Evolutionary conservation across 176 grass and related monocot genomes (phyloP), one percentile per base, ranked within the genome.

Genomic region (Oropetium thomaeum): DNA sequence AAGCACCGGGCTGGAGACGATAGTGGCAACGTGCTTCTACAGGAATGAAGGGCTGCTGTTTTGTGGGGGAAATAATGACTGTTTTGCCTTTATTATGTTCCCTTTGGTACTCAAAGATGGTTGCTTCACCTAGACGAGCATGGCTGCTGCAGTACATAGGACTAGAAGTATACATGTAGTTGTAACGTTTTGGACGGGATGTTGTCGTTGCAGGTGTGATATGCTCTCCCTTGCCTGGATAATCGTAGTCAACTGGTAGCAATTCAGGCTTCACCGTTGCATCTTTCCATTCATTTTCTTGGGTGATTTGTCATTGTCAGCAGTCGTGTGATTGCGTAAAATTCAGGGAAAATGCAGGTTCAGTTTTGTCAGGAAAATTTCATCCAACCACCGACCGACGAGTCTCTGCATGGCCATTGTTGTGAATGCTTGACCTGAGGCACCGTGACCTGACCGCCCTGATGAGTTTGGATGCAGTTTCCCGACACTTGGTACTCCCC

Each of bases 1-100:
- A 88, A 32, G 70, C 81, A 75, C 13, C 75, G 35, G 2, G 75
- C 19, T 6, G 62, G 75, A 44, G 43, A 83, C 1, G 66, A 76
- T 25, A 27, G 20, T 0, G 42, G 29, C 29, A 19, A 61, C 15
- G 62, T 43, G 54, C 53, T 88, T 62, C 35, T 79, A 7, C 53
- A 54, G 5, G 5, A 51, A 62, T 79, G 54, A 70, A 14, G 38
- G 8, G 44, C 15, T 77, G 19, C 34, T 29, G 42, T 16, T 16
- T 45, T 60, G 15, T 13, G 17, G n/a, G n/a, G n/a, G 11, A 34
- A 34, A 42, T 25, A 37, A 0, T 35, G 34, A 69, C 4, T 25
- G 22, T 15, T 38, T 35, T 73, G 10, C 23, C 1, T 55, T 27
- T 31, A 37, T 25, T 54, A 63, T 25, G 19, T 17, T 22, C 6